Conservation (phyloP, 2,329 filamentous ascomycete species). For the Penicillium thymicola region DNA sequence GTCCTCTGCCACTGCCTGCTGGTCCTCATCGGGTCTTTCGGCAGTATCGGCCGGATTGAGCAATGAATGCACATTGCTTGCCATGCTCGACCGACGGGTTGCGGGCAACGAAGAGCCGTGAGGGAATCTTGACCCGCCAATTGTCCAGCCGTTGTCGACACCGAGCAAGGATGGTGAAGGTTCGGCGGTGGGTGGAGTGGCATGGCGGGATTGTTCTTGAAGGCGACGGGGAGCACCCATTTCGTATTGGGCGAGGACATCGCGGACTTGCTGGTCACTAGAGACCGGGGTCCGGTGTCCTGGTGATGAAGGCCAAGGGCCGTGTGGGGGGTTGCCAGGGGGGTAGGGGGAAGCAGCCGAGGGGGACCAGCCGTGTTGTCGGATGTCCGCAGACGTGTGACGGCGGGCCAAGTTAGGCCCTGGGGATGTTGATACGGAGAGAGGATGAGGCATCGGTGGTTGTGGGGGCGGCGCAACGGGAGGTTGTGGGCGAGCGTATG, state of each 20-base stretch:
- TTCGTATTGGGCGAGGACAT: slow-evolving; percentile 64
- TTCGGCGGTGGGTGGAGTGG: slow-evolving; percentile 52
- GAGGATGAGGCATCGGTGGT: slow-evolving; percentile 64
- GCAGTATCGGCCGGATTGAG: slow-evolving; percentile 67
- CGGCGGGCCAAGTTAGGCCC: slow-evolving; percentile 69
- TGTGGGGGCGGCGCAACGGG: slow-evolving; percentile 62
- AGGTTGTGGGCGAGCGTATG: slow-evolving; percentile 67
- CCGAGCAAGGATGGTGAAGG: slow-evolving; percentile 49
- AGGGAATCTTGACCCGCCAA: slow-evolving; percentile 46
- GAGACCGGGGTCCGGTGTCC: slow-evolving; percentile 47
- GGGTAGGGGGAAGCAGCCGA: slow-evolving; percentile 59
- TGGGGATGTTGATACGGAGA: slow-evolving; percentile 57
- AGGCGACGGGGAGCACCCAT: slow-evolving; percentile 54
- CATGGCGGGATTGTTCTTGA: slow-evolving; percentile 48
- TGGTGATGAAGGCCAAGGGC: slow-evolving; percentile 67
- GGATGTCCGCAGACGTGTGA: slow-evolving; percentile 94
- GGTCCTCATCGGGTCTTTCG: slow-evolving; percentile 63
- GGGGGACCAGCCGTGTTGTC: slow-evolving; percentile 74
- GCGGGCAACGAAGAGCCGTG: slow-evolving; percentile 51
- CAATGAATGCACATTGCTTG: slow-evolving; percentile 64
- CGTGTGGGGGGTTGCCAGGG: slow-evolving; percentile 62
- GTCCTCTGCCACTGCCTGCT: slow-evolving; percentile 53
- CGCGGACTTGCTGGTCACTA: slow-evolving; percentile 61
- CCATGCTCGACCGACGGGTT: slow-evolving; percentile 68
- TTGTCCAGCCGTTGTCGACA: slow-evolving; percentile 55